Evolutionary conservation across 495 filamentous ascomycete genomes (phyloP), one percentile per base, ranked within the genome.

Genomic region (Wilcoxina mikolae): DNA sequence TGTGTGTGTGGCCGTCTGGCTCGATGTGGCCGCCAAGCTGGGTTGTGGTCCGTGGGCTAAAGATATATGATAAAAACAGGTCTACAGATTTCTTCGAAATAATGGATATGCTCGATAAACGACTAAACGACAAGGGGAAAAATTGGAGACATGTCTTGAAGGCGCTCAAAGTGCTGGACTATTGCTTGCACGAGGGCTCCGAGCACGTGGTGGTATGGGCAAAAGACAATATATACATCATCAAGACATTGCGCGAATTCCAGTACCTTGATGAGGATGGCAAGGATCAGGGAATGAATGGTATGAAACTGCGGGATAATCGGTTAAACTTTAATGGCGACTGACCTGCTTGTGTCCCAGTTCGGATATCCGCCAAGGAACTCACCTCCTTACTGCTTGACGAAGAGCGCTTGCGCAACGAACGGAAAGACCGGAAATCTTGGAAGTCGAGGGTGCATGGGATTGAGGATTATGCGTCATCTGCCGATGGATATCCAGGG

Each of bases 61-160:
- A n/a, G n/a, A n/a, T n/a, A n/a, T n/a, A n/a, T n/a, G n/a, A n/a
- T n/a, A n/a, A n/a, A n/a, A 49, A 7, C 54, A 94, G 88, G 65
- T 85, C 84, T n/a, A 87, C 81, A 66, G 91, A 95, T 69, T 99
- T 96, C 71, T 93, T 94, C 73, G 89, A 99, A 66, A 95, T 99
- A 61, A 94, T 99, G 82, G 93, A 96, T 69, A 99, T 99, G 91
- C 74, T 99, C 56, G 93, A 96, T 70, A 96, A 96, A 74, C 84
- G 93, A 56, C 74, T 99, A 61, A 99, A 99, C 61, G 93, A 99
- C 68, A 99, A 99, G 69, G 93, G 93, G 62, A 99, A 95, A 76
- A 99, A 99, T 69, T 99, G 93, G 93, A 81, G 93, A 61, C 93
- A 99, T 69, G 93, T 99, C 2, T 74, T 99, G 52, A 99, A 99